A percentile compares a stretch with the other conserved stretches of the same genome.
These are phyloP conservation scores for Xerocomus minutiporus DNA, from an alignment of 1,284 basidiomycete species.

Conservation along the genomic window DNA sequence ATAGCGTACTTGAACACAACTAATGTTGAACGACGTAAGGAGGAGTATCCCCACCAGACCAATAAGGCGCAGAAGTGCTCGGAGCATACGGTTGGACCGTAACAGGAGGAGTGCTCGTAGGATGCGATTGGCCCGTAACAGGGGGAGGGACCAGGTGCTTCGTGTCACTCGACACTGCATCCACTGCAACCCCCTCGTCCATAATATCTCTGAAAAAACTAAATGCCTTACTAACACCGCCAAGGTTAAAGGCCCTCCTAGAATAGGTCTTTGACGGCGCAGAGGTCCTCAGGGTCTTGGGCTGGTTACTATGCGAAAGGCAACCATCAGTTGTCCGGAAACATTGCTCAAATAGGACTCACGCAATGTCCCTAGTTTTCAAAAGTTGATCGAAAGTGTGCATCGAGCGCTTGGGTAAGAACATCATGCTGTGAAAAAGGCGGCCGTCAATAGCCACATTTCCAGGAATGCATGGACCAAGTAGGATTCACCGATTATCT, in stretches of 20 bases:
- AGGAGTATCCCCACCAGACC: too few relatives aligned
- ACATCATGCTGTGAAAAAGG: not conserved
- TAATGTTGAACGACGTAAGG: too few relatives aligned
- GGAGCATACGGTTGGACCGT: too few relatives aligned
- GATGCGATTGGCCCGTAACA: too few relatives aligned
- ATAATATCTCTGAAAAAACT: not conserved
- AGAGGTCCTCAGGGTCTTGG: not conserved
- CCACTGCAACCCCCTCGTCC: not conserved
- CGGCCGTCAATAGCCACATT: too few relatives aligned
- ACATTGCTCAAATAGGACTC: not conserved
- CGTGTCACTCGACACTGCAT: not conserved
- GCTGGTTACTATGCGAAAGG: not conserved
- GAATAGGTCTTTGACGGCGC: not conserved
- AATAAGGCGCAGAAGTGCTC: too few relatives aligned
- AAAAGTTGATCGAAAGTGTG: not conserved
- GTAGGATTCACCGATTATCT: too few relatives aligned
- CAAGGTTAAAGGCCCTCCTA: not conserved
- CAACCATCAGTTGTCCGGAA: not conserved
- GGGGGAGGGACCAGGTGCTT: not conserved
- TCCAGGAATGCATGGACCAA: too few relatives aligned
- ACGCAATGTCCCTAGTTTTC: not conserved
- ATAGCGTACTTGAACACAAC: too few relatives aligned
- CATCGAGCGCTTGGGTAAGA: not conserved
- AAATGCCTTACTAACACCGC: not conserved
- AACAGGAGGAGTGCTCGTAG: too few relatives aligned